A percentile compares a stretch with the other conserved stretches of the same genome.
Conservation (phyloP, 73 alveolate species). For the Symbiodinium natans region DNA sequence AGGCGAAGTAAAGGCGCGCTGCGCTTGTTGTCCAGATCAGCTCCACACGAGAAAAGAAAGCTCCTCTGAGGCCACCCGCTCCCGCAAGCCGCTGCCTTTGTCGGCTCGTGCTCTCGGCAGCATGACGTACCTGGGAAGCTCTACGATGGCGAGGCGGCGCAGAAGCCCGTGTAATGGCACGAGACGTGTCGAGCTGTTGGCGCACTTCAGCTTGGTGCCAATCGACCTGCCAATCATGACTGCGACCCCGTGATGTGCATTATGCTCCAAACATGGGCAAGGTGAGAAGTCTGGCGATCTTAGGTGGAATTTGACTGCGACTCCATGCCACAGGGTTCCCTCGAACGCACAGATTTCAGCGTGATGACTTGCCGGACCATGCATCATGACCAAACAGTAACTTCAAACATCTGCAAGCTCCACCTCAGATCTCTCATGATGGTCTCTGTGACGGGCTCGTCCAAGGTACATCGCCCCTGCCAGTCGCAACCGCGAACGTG, state of each 20-base stretch:
- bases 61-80: background rate
- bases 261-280: too few species aligned
- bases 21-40: too few species aligned
- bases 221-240: slow-evolving; percentile 43
- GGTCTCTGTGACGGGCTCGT: slow-evolving; percentile 85
- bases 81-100: slow-evolving; percentile 62
- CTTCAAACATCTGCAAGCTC: too few species aligned
- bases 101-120: slow-evolving; percentile 86
- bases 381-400: too few species aligned
- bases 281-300: too few species aligned
- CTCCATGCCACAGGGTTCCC: too few species aligned
- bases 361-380: too few species aligned
- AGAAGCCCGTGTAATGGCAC: background rate
- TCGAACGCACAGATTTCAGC: too few species aligned
- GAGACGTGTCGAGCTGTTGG: background rate
- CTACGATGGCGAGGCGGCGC: background rate
- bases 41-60: too few species aligned
- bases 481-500: background rate
- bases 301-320: too few species aligned
- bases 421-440: slow-evolving; percentile 79
- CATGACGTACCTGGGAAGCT: slow-evolving; percentile 36
- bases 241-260: too few species aligned
- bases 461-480: slow-evolving; percentile 65
- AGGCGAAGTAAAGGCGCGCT: too few species aligned
- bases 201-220: slow-evolving; percentile 64